Evolutionary conservation across 169 alveolate genomes (phyloP).

Genomic region (Plasmodium relictum): DNA sequence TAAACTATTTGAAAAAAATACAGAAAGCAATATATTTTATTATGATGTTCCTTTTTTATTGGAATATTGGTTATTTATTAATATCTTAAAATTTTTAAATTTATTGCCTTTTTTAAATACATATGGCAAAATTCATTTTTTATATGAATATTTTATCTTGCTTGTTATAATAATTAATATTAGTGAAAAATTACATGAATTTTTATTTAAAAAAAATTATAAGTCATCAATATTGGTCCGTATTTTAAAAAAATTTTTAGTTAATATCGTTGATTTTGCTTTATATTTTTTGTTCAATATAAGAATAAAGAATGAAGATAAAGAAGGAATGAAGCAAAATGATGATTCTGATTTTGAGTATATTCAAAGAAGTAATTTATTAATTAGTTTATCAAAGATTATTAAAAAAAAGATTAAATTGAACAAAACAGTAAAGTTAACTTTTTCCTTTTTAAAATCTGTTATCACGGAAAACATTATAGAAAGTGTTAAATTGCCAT

Average conservation of each 20-base stretch:
- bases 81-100: conserved; percentile 41
- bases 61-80: conserved; percentile 69
- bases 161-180: conserved; percentile 42
- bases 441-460: conserved; percentile 56
- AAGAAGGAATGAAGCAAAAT: background rate
- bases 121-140: conserved; percentile 18
- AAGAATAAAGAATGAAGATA: conserved; percentile 46
- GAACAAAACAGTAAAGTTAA: conserved; percentile 62
- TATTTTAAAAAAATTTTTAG: conserved; percentile 35
- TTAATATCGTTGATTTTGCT: conserved; percentile 35
- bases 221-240: conserved; percentile 64
- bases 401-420: conserved; percentile 42
- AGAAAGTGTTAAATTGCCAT: conserved; percentile 62
- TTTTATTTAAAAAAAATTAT: conserved; percentile 47
- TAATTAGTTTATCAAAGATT: conserved; percentile 39
- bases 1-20: background rate
- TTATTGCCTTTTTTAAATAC: conserved; percentile 18
- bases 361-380: conserved; percentile 57
- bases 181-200: conserved; percentile 65
- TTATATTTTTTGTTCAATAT: conserved; percentile 54
- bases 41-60: conserved; percentile 57
- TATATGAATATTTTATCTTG: conserved; percentile 41
- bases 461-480: conserved; percentile 49
- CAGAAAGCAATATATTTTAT: background rate
- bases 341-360: conserved; percentile 6